phyloP scores from a whole-genome alignment of 345 rosid species.

The Aegle marmelos region DNA sequence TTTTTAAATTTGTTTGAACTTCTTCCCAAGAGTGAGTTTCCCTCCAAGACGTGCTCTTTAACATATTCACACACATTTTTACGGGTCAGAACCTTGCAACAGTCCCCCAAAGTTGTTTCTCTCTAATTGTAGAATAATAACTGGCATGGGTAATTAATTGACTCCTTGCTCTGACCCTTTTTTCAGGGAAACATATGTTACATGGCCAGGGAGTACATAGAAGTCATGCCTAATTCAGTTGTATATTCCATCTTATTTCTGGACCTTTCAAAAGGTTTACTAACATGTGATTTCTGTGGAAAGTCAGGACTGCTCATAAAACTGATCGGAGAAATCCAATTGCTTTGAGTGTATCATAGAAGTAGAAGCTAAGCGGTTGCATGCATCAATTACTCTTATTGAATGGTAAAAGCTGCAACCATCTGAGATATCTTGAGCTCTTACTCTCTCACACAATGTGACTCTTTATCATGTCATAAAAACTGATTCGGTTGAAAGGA shows the following conservation, averaged over 20 bases:
- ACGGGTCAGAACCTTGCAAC: background rate
- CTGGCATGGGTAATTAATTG: background rate
- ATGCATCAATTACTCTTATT: background rate
- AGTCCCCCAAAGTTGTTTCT: background rate
- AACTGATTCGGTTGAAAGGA: constrained; percentile 21
- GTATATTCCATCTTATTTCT: constrained; percentile 24
- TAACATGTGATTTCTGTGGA: constrained; percentile 23
- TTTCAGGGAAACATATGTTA: constrained; percentile 26
- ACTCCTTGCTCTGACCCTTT: constrained; percentile 5
- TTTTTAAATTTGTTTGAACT: constrained; percentile 8
- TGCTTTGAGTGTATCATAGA: constrained; percentile 10
- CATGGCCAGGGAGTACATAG: constrained; percentile 24
- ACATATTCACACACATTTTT: background rate
- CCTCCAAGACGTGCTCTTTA: background rate
- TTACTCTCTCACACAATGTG: background rate
- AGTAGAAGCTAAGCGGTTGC: background rate
- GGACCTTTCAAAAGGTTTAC: background rate
- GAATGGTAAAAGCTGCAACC: constrained; percentile 13
- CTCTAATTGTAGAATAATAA: background rate
- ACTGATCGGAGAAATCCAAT: constrained; percentile 12
- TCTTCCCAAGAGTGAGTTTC: constrained; percentile 35
- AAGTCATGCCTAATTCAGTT: constrained; percentile 23
- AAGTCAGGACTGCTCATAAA: background rate
- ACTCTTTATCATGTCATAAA: constrained; percentile 1
- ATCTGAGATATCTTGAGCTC: background rate